phyloP scores from a whole-genome alignment of 371 early-diverging fungal genomes.

The Mucor plumbeus region DNA sequence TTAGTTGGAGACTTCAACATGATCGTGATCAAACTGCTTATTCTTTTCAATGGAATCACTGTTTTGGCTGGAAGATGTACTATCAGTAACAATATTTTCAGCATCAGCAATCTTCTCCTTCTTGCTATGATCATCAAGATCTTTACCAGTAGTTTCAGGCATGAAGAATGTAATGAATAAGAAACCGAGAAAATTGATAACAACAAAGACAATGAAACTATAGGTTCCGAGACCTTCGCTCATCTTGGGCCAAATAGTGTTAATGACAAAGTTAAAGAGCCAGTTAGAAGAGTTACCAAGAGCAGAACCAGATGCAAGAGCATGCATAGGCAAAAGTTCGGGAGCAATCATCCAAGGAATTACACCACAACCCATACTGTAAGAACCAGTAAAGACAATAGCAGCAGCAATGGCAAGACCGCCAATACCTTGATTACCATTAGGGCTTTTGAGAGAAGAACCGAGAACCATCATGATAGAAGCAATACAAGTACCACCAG shows the following conservation, averaged over 20 bases:
- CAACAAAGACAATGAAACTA: constrained; percentile 48
- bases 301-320: constrained; percentile 51
- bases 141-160: constrained; percentile 51
- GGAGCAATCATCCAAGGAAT: constrained; percentile 59
- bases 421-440: constrained; percentile 27
- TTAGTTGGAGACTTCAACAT: constrained; percentile 11
- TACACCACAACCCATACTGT: constrained; percentile 55
- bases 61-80: constrained; percentile 7
- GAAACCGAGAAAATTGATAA: constrained; percentile 50
- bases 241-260: constrained; percentile 50
- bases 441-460: constrained; percentile 19
- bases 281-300: constrained; percentile 52
- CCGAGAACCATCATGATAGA: constrained; percentile 49
- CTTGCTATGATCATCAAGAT: constrained; percentile 36
- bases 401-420: constrained; percentile 47
- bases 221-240: constrained; percentile 36
- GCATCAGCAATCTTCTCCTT: constrained; percentile 11
- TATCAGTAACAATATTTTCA: constrained; percentile 8
- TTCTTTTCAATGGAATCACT: constrained; percentile 9
- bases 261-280: constrained; percentile 51
- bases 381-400: constrained; percentile 44
- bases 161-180: constrained; percentile 45
- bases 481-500: constrained; percentile 41
- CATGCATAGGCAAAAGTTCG: constrained; percentile 51
- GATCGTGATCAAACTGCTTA: constrained; percentile 5